Conservation (phyloP, 2,329 filamentous ascomycete species). For the Xylaria sp. region DNA sequence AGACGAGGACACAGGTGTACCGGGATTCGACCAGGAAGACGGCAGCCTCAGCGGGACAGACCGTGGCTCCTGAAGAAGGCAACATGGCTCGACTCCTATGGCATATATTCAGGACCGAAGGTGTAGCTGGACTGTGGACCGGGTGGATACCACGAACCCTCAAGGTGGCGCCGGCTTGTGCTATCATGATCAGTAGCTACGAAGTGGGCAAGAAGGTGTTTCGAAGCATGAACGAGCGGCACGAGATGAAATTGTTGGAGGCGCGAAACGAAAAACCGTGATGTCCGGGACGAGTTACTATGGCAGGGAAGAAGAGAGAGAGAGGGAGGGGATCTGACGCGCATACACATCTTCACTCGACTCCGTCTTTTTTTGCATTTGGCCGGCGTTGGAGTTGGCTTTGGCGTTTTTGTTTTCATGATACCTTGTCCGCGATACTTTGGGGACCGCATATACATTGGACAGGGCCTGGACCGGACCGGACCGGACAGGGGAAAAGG, state of each 20-base stretch:
- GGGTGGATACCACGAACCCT: slow-evolving; percentile 92
- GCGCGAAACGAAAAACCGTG: slow-evolving; percentile 14
- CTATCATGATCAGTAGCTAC: slow-evolving; percentile 99
- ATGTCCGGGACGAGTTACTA: slow-evolving; percentile 9
- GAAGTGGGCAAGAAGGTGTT: slow-evolving; percentile 95
- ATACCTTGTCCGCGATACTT: slow-evolving; percentile 43
- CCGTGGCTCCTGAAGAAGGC: slow-evolving; percentile 73
- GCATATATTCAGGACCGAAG: slow-evolving; percentile 91
- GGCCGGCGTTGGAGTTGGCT: slow-evolving; percentile 42
- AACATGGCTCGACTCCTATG: slow-evolving; percentile 85
- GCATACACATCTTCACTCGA: slow-evolving; percentile 34
- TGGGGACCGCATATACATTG: slow-evolving; percentile 15
- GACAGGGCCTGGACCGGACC: slow-evolving; percentile 2
- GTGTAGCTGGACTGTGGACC: slow-evolving; percentile 81
- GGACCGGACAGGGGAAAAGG: slow-evolving; percentile 7
- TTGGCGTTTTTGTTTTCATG: slow-evolving; percentile 35
- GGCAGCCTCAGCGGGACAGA: slow-evolving; percentile 42
- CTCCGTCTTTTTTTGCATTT: slow-evolving; percentile 42
- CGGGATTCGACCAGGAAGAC: slow-evolving; percentile 60
- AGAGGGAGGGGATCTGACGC: background rate
- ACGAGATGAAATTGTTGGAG: slow-evolving; percentile 43
- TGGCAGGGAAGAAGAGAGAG: background rate
- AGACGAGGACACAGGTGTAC: slow-evolving; percentile 90
- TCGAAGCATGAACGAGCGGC: slow-evolving; percentile 72
- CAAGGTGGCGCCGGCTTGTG: slow-evolving; percentile 95